phyloP scores from a whole-genome alignment of 768 basidiomycete genomes.

The Thelephora ganbajun region DNA sequence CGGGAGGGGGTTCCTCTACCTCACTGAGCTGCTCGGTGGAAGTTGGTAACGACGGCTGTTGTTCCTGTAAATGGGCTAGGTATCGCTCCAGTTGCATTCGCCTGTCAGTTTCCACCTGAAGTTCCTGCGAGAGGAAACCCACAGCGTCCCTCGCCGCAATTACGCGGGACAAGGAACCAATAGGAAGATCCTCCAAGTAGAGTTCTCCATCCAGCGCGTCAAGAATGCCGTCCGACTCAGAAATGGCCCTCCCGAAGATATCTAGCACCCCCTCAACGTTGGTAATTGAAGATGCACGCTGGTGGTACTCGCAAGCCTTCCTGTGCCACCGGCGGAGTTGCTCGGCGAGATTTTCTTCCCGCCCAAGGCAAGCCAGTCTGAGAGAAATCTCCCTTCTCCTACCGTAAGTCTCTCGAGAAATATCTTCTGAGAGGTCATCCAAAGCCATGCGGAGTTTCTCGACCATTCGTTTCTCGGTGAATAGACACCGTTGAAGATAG shows the following conservation, averaged over 20 bases:
- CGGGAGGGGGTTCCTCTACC: no score
- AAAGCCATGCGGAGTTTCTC: constrained; percentile 43
- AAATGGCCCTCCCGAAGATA: constrained; percentile 19
- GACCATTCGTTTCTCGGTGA: constrained; percentile 26
- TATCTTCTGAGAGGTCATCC: constrained; percentile 58
- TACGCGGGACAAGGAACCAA: constrained; percentile 40
- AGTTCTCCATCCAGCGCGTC: constrained; percentile 21
- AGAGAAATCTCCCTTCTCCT: constrained; percentile 57
- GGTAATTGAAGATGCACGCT: constrained; percentile 5
- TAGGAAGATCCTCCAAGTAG: constrained; percentile 15
- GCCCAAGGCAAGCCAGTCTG: constrained; percentile 42
- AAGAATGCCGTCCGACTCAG: constrained; percentile 22
- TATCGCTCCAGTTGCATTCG: constrained; percentile 30
- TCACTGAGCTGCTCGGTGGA: no score
- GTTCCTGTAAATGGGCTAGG: constrained; percentile 7
- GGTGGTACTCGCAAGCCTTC: constrained; percentile 29
- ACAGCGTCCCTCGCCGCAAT: constrained; percentile 35
- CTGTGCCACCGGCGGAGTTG: constrained; percentile 42
- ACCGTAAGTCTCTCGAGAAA: constrained; percentile 58
- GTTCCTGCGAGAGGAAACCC: constrained; percentile 37
- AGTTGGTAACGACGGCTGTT: background rate
- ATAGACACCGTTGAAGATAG: constrained; percentile 27
- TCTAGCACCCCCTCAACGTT: constrained; percentile 8
- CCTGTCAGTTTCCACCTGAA: constrained; percentile 39
- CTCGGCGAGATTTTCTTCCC: constrained; percentile 52